Conservation (phyloP, 2,329 filamentous ascomycete species). For the Falciphora oryzae region DNA sequence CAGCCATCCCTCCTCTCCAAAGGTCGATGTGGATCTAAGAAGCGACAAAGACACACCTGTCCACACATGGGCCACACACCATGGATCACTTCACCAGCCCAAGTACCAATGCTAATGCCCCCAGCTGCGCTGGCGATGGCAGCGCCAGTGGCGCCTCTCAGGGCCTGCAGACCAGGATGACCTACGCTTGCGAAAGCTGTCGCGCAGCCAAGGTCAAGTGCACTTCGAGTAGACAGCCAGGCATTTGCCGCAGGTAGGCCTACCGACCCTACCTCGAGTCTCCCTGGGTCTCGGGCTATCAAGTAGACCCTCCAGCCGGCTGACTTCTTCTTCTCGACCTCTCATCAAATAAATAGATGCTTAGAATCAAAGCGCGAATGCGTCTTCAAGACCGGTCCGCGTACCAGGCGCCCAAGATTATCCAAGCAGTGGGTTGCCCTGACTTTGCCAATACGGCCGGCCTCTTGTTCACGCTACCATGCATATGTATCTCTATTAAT, state of each 20-base stretch:
- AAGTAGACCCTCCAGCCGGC: background rate
- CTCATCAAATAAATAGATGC: constrained; percentile 34
- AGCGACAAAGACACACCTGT: background rate
- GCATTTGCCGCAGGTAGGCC: constrained; percentile 45
- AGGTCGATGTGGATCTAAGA: background rate
- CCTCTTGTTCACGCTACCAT: too few relatives aligned
- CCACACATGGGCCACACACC: background rate
- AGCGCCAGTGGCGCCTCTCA: constrained; percentile 10
- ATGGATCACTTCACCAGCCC: background rate
- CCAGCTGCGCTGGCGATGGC: background rate
- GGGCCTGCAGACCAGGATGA: constrained; percentile 23
- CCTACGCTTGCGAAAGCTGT: constrained; percentile 50
- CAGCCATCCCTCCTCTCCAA: background rate
- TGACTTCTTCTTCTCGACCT: background rate
- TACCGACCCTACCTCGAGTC: background rate
- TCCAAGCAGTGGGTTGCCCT: constrained; percentile 31
- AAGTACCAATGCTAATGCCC: background rate
- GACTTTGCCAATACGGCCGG: background rate
- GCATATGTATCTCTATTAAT: background rate
- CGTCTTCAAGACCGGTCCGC: constrained; percentile 42
- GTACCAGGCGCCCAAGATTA: constrained; percentile 41
- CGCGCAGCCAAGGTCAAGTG: constrained; percentile 49
- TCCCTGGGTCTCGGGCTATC: background rate
- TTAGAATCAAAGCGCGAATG: constrained; percentile 48
- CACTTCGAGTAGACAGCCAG: constrained; percentile 38